Percentiles rank a stretch among this genome's conserved stretches.
phyloP scores from a whole-genome alignment of 768 basidiomycete genomes.

The Coprinopsis strossmayeri region DNA sequence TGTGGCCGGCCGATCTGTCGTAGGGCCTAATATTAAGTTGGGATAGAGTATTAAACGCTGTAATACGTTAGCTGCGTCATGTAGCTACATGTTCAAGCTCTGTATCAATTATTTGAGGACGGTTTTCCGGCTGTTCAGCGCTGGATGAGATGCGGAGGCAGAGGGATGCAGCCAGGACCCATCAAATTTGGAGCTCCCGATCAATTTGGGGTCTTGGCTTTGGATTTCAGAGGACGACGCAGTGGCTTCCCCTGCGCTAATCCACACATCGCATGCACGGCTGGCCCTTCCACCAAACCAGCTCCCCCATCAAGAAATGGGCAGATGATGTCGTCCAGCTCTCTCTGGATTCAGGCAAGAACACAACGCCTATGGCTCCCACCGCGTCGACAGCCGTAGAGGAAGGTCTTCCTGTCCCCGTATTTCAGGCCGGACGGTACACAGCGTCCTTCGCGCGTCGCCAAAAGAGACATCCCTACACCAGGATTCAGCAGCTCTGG shows the following conservation, averaged over 20 bases:
- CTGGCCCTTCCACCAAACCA: not conserved
- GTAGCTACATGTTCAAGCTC: too few relatives aligned
- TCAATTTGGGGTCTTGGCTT: too few relatives aligned
- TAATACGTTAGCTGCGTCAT: too few relatives aligned
- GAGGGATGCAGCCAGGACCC: constrained; percentile 1
- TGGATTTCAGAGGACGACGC: too few relatives aligned
- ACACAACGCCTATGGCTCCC: constrained; percentile 13
- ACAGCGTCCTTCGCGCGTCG: constrained; percentile 14
- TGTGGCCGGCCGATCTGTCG: too few relatives aligned
- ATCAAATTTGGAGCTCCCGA: constrained; percentile 1
- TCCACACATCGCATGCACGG: not conserved
- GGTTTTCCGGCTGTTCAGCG: too few relatives aligned
- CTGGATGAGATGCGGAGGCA: too few relatives aligned
- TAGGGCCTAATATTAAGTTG: too few relatives aligned
- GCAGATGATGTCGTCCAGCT: not conserved
- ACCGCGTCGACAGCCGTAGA: constrained; percentile 21
- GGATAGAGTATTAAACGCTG: too few relatives aligned
- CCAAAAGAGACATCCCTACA: constrained; percentile 33
- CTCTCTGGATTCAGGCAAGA: not conserved
- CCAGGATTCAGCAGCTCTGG: constrained; percentile 37
- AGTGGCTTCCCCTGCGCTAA: too few relatives aligned
- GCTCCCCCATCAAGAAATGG: not conserved
- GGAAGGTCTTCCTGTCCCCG: constrained; percentile 36
- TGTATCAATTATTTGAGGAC: too few relatives aligned
- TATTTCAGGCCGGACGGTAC: constrained; percentile 19